A percentile compares a stretch with the other conserved stretches of the same genome.
Conservation (phyloP, 2,329 filamentous ascomycete genomes). For the Zarea fungicola region DNA sequence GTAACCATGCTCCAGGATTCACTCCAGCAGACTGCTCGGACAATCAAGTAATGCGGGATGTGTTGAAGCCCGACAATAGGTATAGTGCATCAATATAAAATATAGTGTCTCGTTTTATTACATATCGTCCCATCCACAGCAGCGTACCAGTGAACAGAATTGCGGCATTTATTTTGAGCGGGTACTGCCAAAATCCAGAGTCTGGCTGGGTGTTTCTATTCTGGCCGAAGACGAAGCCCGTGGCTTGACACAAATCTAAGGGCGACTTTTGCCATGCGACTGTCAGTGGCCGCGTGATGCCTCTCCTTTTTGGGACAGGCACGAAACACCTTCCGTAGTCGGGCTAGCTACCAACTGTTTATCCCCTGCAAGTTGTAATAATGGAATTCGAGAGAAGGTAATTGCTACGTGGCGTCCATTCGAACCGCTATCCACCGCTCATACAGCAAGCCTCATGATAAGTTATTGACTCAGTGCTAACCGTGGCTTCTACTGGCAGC, state of each 20-base stretch:
- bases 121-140: not conserved
- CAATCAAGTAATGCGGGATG: no score
- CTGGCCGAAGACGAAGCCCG: no score
- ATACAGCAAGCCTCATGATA: no score
- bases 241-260: constrained; percentile 3
- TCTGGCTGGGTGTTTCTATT: no score
- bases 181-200: no score
- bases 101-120: not conserved
- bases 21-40: no score
- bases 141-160: not conserved
- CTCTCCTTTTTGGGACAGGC: constrained; percentile 1
- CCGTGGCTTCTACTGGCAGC: no score
- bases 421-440: not conserved
- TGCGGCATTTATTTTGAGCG: constrained; percentile 6
- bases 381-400: no score
- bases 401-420: not conserved
- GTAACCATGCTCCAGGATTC: not conserved
- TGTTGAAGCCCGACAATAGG: no score
- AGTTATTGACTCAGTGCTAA: no score
- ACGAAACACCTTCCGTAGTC: not conserved
- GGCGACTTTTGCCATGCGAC: not conserved
- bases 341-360: not conserved
- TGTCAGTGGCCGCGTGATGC: not conserved
- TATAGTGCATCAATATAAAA: no score
- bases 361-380: no score